Evolutionary conservation across 495 filamentous ascomycete species (phyloP), one percentile per base, ranked within the genome.

Genomic region (Cladorrhinum samala): DNA sequence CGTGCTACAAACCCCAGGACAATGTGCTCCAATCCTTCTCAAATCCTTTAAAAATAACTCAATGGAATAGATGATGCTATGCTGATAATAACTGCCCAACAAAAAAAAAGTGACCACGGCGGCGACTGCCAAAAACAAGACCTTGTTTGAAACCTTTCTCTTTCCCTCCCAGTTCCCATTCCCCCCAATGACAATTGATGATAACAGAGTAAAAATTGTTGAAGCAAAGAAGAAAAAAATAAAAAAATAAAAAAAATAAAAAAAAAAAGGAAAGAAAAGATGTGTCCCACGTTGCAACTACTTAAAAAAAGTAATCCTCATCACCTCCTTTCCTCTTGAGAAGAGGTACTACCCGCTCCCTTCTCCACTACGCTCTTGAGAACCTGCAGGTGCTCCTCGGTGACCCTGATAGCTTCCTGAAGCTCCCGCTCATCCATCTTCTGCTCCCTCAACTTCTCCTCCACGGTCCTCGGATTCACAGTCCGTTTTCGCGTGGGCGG

Each of bases 361-460:
- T 77, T 76, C 40, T 76, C 79, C 52, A 95, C 72, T 42, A 88
- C 84, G 39, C 73, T 74, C 65, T 92, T 92, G 45, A 97, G 70
- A 2, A 82, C 78, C 48, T 82, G 78, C 49, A 97, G 72, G 50
- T 84, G 80, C 70, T 93, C 86, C 66, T 96, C 87, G 21, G 91
- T 95, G 13, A 92, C 82, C 27, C 76, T 73, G 43, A 97, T 91
- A 14, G 91, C 91, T 62, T 91, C 84, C 59, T 86, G 82, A 50
- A 98, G 77, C 69, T 96, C 85, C 42, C 86, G 70, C 58, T 91
- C 83, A 46, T 80, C 84, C 79, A 95, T 91, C 43, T 77, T 81
- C 63, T 88, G 83, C 37, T 85, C 84, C 48, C 72, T 70, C 14
- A 91, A 59, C 65, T 75, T 82, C 24, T 80, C 76, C 58, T 75